Evolutionary conservation across 495 filamentous ascomycete genomes (phyloP).

Genomic region (Sporormia fimetaria): DNA sequence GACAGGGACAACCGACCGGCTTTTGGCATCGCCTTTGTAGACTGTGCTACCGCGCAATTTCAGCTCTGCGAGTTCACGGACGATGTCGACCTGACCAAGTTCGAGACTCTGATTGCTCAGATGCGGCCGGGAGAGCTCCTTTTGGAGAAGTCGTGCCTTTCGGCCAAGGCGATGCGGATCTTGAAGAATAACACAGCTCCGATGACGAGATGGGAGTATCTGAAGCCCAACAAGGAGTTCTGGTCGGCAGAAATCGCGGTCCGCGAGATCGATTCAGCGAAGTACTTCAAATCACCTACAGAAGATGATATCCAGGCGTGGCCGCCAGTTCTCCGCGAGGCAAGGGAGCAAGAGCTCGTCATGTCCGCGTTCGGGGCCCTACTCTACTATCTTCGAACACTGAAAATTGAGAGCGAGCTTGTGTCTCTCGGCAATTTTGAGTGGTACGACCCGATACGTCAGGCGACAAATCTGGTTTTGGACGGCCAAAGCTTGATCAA

Average conservation of each 20-base stretch:
- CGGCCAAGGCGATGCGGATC: constrained; percentile 77
- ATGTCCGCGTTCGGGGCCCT: constrained; percentile 93
- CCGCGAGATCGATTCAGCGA: constrained; percentile 68
- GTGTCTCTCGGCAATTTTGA: constrained; percentile 84
- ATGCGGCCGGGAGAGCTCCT: constrained; percentile 81
- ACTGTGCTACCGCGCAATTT: constrained; percentile 93
- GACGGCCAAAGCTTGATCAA: constrained; percentile 97
- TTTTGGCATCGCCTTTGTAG: constrained; percentile 90
- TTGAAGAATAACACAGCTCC: constrained; percentile 90
- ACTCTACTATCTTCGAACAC: constrained; percentile 65
- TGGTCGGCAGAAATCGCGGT: constrained; percentile 74
- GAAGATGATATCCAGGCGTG: constrained; percentile 57
- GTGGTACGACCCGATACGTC: constrained; percentile 88
- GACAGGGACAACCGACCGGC: constrained; percentile 63
- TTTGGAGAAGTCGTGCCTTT: constrained; percentile 77
- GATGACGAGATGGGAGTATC: constrained; percentile 88
- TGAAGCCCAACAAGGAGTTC: constrained; percentile 84
- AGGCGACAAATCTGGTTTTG: constrained; percentile 81
- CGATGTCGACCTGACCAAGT: constrained; percentile 89
- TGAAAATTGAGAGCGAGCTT: constrained; percentile 82
- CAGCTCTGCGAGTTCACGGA: constrained; percentile 83
- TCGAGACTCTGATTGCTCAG: constrained; percentile 95
- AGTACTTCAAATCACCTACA: constrained; percentile 62
- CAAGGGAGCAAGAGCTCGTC: constrained; percentile 64
- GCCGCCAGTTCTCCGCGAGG: constrained; percentile 64